Conservation (phyloP, 805 yeast species). For the Pichia gijzeniarum region DNA sequence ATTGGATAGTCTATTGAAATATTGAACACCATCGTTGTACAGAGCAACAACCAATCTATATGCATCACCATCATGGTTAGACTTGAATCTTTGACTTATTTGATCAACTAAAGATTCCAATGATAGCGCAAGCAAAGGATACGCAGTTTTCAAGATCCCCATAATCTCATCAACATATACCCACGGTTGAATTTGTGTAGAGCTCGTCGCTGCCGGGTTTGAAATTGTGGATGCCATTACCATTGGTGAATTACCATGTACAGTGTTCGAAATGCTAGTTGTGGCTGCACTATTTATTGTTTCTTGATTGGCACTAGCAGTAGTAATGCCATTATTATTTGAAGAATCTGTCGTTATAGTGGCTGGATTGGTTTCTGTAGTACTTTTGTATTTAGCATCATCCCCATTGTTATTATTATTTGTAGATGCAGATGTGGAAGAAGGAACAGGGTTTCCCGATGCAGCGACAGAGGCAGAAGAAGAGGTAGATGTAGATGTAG, state of each 20-base stretch:
- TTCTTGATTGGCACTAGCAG: slow-evolving; percentile 7
- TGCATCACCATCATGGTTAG: slow-evolving; percentile 93
- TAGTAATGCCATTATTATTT: neutral
- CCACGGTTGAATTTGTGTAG: slow-evolving; percentile 65
- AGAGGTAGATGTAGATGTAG: neutral
- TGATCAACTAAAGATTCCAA: slow-evolving; percentile 95
- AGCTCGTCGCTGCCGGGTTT: slow-evolving; percentile 20
- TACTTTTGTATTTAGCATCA: no score
- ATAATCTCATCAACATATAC: slow-evolving; percentile 87
- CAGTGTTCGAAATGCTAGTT: slow-evolving; percentile 1
- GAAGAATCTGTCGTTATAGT: no score
- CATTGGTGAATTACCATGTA: slow-evolving; percentile 2
- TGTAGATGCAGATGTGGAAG: no score
- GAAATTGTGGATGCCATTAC: neutral
- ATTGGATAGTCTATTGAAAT: slow-evolving; percentile 75
- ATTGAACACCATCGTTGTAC: slow-evolving; percentile 88
- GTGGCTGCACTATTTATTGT: slow-evolving; percentile 5
- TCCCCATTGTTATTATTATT: no score
- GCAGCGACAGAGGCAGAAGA: no score
- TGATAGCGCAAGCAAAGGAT: slow-evolving; percentile 86
- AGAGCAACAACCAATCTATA: slow-evolving; percentile 89
- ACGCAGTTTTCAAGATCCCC: slow-evolving; percentile 94
- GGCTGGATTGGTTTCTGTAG: no score
- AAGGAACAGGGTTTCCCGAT: no score
- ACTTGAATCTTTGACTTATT: slow-evolving; percentile 86